A percentile compares a stretch with the other conserved stretches of the same genome.
These are phyloP conservation scores for Erysimum cheiri DNA, from an alignment of 441 rosid species.

Conservation along the genomic window DNA sequence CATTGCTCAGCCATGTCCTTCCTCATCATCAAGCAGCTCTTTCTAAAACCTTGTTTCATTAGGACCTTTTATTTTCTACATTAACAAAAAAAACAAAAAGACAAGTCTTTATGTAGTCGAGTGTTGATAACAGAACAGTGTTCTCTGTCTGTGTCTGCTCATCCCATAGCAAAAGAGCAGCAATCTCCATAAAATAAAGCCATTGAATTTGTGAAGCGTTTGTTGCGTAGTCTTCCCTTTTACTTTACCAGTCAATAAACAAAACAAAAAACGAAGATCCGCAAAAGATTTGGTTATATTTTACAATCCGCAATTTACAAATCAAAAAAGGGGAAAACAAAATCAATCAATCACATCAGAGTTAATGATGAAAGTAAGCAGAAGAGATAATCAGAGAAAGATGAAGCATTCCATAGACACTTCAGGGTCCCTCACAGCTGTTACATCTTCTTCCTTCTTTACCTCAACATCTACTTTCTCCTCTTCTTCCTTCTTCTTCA, in stretches of 20 bases:
- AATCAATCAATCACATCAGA: constrained; percentile 31
- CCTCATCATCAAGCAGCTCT: constrained; percentile 50
- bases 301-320: constrained; percentile 38
- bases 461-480: constrained; percentile 41
- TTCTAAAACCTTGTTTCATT: constrained; percentile 35
- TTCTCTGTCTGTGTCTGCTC: constrained; percentile 31
- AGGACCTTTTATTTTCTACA: too few relatives aligned
- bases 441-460: constrained; percentile 35
- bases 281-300: constrained; percentile 43
- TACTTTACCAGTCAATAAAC: constrained; percentile 34
- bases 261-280: constrained; percentile 26
- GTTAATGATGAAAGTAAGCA: neutral
- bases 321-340: constrained; percentile 6
- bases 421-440: constrained; percentile 59
- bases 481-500: constrained; percentile 38
- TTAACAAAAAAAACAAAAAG: too few relatives aligned
- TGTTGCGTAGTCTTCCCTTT: constrained; percentile 22
- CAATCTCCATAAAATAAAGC: constrained; percentile 40
- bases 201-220: constrained; percentile 30
- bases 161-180: constrained; percentile 37
- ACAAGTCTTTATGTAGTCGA: constrained; percentile 36
- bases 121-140: constrained; percentile 41
- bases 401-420: constrained; percentile 92
- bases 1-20: constrained; percentile 74
- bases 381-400: constrained; percentile 63